Conservation (phyloP, 2,329 filamentous ascomycete species). For the Penicillium sp. region DNA sequence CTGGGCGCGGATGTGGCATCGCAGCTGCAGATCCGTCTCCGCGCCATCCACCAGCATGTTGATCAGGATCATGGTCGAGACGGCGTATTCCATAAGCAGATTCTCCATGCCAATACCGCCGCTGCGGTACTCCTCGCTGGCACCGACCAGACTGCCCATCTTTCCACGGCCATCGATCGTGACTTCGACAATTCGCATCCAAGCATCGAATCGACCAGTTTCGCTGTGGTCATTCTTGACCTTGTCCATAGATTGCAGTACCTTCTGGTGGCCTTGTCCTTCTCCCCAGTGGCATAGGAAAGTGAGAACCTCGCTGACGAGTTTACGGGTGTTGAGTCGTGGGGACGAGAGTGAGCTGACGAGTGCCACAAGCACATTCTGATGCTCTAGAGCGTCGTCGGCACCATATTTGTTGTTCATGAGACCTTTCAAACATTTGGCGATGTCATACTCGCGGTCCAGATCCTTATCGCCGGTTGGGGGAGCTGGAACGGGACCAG, state of each 20-base stretch:
- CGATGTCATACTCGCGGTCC: slow-evolving; percentile 92
- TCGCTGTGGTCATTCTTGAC: slow-evolving; percentile 86
- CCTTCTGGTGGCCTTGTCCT: slow-evolving; percentile 85
- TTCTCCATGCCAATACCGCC: slow-evolving; percentile 99
- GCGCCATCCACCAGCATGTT: slow-evolving; percentile 96
- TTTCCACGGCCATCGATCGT: slow-evolving; percentile 96
- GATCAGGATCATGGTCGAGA: slow-evolving; percentile 89
- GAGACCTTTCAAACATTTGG: slow-evolving; percentile 94
- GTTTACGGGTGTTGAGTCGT: slow-evolving; percentile 84
- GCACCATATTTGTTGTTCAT: slow-evolving; percentile 99
- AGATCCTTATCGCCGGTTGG: slow-evolving; percentile 73
- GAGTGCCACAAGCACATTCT: slow-evolving; percentile 85
- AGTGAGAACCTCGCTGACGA: slow-evolving; percentile 93
- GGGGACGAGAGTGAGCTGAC: slow-evolving; percentile 85
- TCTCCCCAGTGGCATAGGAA: slow-evolving; percentile 95
- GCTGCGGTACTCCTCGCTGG: slow-evolving; percentile 92
- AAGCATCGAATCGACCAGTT: slow-evolving; percentile 93
- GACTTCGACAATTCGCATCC: slow-evolving; percentile 98
- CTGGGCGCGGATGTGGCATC: slow-evolving; percentile 92
- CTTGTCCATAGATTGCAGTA: slow-evolving; percentile 88
- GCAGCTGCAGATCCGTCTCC: slow-evolving; percentile 82
- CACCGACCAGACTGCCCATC: slow-evolving; percentile 96
- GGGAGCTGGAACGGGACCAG: slow-evolving; percentile 66
- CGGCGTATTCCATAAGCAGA: slow-evolving; percentile 96
- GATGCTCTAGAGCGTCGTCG: slow-evolving; percentile 88